Evolutionary conservation across 305 asterid genomes (phyloP), one percentile per base, ranked within the genome.

Genomic region (Solanum hybrid): DNA sequence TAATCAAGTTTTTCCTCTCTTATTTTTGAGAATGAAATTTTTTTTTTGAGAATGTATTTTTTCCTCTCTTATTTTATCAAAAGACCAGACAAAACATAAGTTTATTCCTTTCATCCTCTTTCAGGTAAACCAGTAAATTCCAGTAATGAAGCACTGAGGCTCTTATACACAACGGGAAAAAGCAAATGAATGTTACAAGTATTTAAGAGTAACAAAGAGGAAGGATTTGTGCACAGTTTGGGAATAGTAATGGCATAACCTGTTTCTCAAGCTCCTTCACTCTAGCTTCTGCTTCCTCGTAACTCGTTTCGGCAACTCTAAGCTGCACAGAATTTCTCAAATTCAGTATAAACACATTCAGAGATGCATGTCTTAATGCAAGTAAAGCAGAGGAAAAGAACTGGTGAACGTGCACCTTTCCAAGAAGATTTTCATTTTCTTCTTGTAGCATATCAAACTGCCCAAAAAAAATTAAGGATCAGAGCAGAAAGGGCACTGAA

Each of bases 401-500:
- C 86, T 40, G 56, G 40, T 46, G 56, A 77, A 56, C 16, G 87
- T 69, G 89, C 85, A 97, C 99, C 99, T 97, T 96, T 85, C 94
- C 98, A 86, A 92, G 93, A 91, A 93, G 90, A 94, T 91, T 94
- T 88, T 97, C 99, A 90, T 97, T 97, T 92, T 97, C 99, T 89
- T 97, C 99, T 94, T 96, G 99, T 88, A 97, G 94, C 96, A 95
- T 94, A 91, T 97, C 99, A 66, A 96, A 96, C 99, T 97, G 95
- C 92, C 88, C 90, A 92, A 90, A 89, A 56, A 42, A 93, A 88
- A 85, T 24, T 91, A 88, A 93, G 90, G 89, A 89, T 89, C 80
- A 85, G 87, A 91, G 91, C 73, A 42, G 46, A 89, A 87, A 37
- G 29, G 11, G 71, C 38, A 60, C 71, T 56, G 82, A 66, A 82